phyloP scores from a whole-genome alignment of 2,329 filamentous ascomycete genomes.

The Lachnellula arida region DNA sequence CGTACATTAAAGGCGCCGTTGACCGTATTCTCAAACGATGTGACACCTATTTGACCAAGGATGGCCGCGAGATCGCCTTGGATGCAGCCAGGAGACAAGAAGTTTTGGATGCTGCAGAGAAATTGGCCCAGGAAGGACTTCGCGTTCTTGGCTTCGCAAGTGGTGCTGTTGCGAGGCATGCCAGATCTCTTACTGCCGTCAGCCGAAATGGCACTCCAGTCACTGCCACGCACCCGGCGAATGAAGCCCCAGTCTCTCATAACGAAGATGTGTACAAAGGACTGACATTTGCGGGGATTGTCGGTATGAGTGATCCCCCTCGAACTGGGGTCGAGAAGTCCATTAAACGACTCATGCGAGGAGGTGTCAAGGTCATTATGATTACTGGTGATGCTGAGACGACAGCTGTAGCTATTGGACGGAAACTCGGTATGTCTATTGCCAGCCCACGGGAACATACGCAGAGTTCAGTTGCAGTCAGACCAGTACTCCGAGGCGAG shows the following conservation, averaged over 20 bases:
- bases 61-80: slow-evolving; percentile 80
- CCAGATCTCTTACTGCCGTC: slow-evolving; percentile 34
- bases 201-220: slow-evolving; percentile 49
- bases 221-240: slow-evolving; percentile 16
- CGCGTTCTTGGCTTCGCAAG: slow-evolving; percentile 92
- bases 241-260: slow-evolving; percentile 29
- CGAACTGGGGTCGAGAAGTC: slow-evolving; percentile 84
- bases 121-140: slow-evolving; percentile 84
- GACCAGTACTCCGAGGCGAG: slow-evolving; percentile 76
- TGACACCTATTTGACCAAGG: slow-evolving; percentile 82
- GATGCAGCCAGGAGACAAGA: slow-evolving; percentile 71
- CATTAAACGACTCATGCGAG: slow-evolving; percentile 84
- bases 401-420: slow-evolving; percentile 89
- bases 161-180: slow-evolving; percentile 57
- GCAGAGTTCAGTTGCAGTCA: slow-evolving; percentile 54
- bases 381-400: slow-evolving; percentile 96
- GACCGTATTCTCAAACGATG: slow-evolving; percentile 83
- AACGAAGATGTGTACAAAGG: slow-evolving; percentile 75
- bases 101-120: slow-evolving; percentile 73
- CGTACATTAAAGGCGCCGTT: slow-evolving; percentile 92
- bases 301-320: slow-evolving; percentile 97
- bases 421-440: slow-evolving; percentile 90
- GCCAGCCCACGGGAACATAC: slow-evolving; percentile 48
- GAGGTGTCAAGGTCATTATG: slow-evolving; percentile 97
- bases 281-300: slow-evolving; percentile 83